phyloP scores from a whole-genome alignment of 345 rosid species.

The Murraya paniculata region DNA sequence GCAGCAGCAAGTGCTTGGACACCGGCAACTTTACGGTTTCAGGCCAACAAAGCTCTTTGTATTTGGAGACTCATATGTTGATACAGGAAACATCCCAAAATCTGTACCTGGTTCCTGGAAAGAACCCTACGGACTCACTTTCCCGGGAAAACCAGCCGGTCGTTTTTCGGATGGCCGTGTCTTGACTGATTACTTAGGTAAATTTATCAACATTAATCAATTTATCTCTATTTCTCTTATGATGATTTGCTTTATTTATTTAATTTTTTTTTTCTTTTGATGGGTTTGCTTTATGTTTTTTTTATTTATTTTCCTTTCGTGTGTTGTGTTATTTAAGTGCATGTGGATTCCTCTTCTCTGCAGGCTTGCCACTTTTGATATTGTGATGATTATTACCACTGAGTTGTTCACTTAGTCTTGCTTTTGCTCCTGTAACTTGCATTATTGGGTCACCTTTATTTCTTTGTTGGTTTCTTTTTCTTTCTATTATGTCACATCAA shows the following conservation, averaged over 20 bases:
- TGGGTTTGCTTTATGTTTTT: background rate
- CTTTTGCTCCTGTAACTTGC: background rate
- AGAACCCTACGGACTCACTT: constrained; percentile 55
- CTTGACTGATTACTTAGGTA: constrained; percentile 54
- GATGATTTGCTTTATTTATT: background rate
- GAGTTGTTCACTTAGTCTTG: background rate
- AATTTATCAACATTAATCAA: background rate
- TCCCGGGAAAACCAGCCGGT: constrained; percentile 62
- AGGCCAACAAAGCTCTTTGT: constrained; percentile 53
- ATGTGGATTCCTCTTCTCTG: constrained; percentile 3
- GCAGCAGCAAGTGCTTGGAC: background rate
- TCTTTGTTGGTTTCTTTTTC: background rate
- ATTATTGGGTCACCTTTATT: background rate
- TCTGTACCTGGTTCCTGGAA: constrained; percentile 41
- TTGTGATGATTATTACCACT: constrained; percentile 10
- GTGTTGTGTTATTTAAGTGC: background rate
- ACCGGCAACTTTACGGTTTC: constrained; percentile 7
- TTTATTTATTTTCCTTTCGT: too few species aligned
- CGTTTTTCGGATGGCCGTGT: constrained; percentile 65
- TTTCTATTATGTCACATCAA: background rate
- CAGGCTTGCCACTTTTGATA: background rate
- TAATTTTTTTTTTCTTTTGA: background rate
- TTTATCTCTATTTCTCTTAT: background rate
- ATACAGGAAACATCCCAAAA: constrained; percentile 53
- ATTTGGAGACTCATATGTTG: constrained; percentile 72